Evolutionary conservation across 2,329 filamentous ascomycete species (phyloP).

Genomic region (Neofusicoccum ribis): DNA sequence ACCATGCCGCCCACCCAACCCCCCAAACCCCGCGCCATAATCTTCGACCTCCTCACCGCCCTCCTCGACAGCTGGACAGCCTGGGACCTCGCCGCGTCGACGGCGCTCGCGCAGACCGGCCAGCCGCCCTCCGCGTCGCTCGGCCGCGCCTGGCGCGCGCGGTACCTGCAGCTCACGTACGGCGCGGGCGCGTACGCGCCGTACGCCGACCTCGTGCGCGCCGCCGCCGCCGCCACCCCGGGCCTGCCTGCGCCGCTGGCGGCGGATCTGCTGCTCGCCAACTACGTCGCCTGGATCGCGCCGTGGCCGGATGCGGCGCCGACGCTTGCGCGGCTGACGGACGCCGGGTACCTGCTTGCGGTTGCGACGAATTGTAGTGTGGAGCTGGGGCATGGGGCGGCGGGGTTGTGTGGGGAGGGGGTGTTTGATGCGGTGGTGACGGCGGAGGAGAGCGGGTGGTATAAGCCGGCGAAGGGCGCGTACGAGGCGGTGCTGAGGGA

Average conservation of each 20-base stretch:
- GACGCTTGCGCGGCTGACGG: conserved; percentile 26
- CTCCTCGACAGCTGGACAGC: conserved; percentile 44
- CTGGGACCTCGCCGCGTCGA: conserved; percentile 31
- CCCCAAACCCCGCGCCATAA: conserved; percentile 29
- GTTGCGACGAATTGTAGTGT: conserved; percentile 44
- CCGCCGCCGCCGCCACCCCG: conserved; percentile 21
- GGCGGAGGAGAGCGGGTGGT: conserved; percentile 44
- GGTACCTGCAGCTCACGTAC: conserved; percentile 43
- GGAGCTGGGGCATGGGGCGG: conserved; percentile 29
- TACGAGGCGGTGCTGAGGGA: conserved; percentile 34
- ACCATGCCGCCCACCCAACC: neutral
- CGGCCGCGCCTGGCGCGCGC: conserved; percentile 34
- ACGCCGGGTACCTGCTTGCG: conserved; percentile 34
- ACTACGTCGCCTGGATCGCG: conserved; percentile 4
- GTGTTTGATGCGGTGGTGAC: conserved; percentile 39
- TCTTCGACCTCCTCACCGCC: conserved; percentile 46
- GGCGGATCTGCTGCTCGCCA: conserved; percentile 18
- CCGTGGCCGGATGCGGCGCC: neutral
- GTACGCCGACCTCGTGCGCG: conserved; percentile 28
- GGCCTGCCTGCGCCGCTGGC: conserved; percentile 15
- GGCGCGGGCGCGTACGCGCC: conserved; percentile 34
- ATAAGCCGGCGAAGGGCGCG: conserved; percentile 39
- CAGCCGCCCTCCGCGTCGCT: neutral
- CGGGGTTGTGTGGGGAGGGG: conserved; percentile 14
- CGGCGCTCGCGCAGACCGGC: neutral